Percentiles rank a stretch among this genome's conserved stretches.
phyloP scores from a whole-genome alignment of 257 asterid species.

The Fraxinus anomala region DNA sequence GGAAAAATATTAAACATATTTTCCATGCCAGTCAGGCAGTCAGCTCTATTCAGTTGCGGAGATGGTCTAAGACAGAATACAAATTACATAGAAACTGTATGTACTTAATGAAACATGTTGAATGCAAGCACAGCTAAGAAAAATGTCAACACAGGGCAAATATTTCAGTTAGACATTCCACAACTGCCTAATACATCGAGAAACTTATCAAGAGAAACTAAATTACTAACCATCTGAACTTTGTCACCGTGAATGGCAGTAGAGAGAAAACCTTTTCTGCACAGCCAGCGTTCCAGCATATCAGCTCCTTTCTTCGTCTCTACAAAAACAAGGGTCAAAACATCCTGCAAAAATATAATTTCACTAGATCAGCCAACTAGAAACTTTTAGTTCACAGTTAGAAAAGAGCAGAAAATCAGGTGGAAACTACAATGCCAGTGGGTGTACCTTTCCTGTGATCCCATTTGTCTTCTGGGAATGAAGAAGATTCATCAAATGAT shows the following conservation, averaged over 20 bases:
- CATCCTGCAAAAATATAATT: slow-evolving; percentile 36
- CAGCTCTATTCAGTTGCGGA: background rate
- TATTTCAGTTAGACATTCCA: background rate
- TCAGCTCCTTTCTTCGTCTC: slow-evolving; percentile 83
- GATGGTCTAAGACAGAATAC: background rate
- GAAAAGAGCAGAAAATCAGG: background rate
- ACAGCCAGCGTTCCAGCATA: slow-evolving; percentile 57
- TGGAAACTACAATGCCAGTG: slow-evolving; percentile 1
- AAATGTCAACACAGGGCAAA: background rate
- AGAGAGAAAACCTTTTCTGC: slow-evolving; percentile 52
- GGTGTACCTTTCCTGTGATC: slow-evolving; percentile 43
- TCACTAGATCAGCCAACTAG: background rate
- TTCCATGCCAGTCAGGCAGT: background rate
- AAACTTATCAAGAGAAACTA: background rate
- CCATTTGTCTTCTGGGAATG: slow-evolving; percentile 31
- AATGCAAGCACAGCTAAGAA: background rate
- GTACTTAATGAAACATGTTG: background rate
- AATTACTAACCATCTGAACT: slow-evolving; percentile 59
- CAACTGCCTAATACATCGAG: background rate
- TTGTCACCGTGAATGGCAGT: slow-evolving; percentile 82
- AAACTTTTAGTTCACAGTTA: background rate
- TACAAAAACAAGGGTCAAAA: slow-evolving; percentile 65
- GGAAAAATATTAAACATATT: background rate
- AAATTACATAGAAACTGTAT: background rate
- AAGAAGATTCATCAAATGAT: slow-evolving; percentile 48